Conservation (phyloP, 148 eudicot genomes). For the Chenopodium quinoa region DNA sequence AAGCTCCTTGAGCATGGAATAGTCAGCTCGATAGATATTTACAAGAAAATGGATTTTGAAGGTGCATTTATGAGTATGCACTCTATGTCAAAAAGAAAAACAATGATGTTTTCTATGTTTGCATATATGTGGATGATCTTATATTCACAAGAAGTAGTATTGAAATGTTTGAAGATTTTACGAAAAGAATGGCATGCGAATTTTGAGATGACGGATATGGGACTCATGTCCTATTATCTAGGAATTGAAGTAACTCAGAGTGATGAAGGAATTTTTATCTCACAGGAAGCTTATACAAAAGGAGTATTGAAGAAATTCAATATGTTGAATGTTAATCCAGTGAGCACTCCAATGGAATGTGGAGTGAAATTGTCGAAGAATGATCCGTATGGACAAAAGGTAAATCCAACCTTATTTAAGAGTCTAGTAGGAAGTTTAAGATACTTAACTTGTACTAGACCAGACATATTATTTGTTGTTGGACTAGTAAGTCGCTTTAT, state of each 20-base stretch:
- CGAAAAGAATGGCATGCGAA: background rate
- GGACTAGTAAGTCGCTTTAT: no score
- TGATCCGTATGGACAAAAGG: background rate
- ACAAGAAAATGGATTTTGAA: no score
- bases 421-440: conserved; percentile 1
- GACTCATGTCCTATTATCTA: no score
- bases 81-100: no score
- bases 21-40: no score
- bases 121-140: conserved; percentile 1
- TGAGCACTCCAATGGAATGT: background rate
- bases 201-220: background rate
- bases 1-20: no score
- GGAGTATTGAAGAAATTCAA: no score
- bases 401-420: conserved; percentile 1
- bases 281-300: background rate
- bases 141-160: background rate
- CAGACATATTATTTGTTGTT: no score
- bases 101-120: no score
- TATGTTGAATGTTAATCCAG: background rate
- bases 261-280: no score
- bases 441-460: background rate
- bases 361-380: background rate
- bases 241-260: background rate
- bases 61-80: no score
- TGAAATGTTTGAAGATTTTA: background rate